Conservation (phyloP, 768 basidiomycete species). For the Podaxis sp. region DNA sequence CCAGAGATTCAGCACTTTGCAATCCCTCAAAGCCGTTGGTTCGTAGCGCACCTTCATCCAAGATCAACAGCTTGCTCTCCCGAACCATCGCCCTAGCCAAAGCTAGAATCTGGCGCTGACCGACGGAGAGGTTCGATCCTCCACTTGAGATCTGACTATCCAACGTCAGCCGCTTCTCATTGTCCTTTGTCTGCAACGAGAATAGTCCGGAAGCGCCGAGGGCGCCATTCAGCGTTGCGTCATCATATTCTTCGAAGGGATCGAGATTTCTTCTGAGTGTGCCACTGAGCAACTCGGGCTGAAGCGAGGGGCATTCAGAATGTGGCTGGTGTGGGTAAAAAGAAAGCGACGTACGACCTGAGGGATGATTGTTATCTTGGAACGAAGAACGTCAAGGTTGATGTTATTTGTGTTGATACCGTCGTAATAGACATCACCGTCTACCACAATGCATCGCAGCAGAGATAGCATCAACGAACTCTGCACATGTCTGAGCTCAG, state of each 20-base stretch:
- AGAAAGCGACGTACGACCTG: slow-evolving; percentile 24
- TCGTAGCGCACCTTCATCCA: slow-evolving; percentile 51
- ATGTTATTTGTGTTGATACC: slow-evolving; percentile 44
- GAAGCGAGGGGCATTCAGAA: not conserved
- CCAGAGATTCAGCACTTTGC: not conserved
- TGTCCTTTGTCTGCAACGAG: slow-evolving; percentile 32
- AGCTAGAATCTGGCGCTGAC: slow-evolving; percentile 69
- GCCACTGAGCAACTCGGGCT: slow-evolving; percentile 54
- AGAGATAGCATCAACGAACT: slow-evolving; percentile 40
- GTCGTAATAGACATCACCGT: slow-evolving; percentile 53
- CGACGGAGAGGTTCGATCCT: slow-evolving; percentile 71
- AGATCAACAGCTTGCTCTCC: slow-evolving; percentile 52
- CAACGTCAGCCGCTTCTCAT: slow-evolving; percentile 48
- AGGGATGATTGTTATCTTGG: slow-evolving; percentile 57
- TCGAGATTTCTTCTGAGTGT: slow-evolving; percentile 62
- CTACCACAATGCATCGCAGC: slow-evolving; percentile 51
- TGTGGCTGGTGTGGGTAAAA: not conserved
- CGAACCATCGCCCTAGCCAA: slow-evolving; percentile 56
- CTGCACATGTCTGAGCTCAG: slow-evolving; percentile 10
- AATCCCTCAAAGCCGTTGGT: not conserved
- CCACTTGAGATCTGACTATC: slow-evolving; percentile 46
- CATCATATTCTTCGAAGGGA: slow-evolving; percentile 57
- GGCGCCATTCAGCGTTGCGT: slow-evolving; percentile 36
- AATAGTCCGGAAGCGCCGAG: slow-evolving; percentile 36
- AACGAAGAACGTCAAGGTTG: slow-evolving; percentile 54